Evolutionary conservation across 2,329 filamentous ascomycete genomes (phyloP).

Genomic region (Hypoxylon sp.): DNA sequence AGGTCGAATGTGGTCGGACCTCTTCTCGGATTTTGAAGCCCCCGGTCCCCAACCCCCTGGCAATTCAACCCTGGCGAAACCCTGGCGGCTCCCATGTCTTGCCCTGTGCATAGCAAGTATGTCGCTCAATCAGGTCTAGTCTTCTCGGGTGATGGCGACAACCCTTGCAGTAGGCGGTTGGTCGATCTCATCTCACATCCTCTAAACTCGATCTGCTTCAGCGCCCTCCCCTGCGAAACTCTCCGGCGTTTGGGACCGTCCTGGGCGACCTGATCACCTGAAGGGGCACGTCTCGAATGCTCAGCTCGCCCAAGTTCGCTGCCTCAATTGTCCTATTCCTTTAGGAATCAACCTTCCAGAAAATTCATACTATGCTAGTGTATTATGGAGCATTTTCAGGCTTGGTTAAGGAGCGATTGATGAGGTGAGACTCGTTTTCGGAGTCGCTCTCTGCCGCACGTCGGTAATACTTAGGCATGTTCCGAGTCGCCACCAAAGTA

Average conservation of each 20-base stretch:
- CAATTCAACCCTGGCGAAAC: conserved; percentile 10
- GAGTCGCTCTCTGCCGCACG: conserved; percentile 30
- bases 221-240: conserved; percentile 49
- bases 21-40: conserved; percentile 13
- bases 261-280: conserved; percentile 40
- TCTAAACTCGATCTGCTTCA: conserved; percentile 49
- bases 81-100: conserved; percentile 23
- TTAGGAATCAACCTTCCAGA: conserved; percentile 5
- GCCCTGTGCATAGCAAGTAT: conserved; percentile 26
- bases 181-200: conserved; percentile 42
- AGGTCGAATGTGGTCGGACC: conserved; percentile 34
- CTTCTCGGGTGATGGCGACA: conserved; percentile 36
- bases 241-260: conserved; percentile 46
- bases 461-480: conserved; percentile 23
- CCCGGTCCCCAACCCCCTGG: conserved; percentile 10
- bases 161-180: conserved; percentile 29
- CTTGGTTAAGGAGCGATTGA: conserved; percentile 13
- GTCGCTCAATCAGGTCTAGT: conserved; percentile 34
- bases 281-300: conserved; percentile 41
- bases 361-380: conserved; percentile 4
- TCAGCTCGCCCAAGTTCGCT: conserved; percentile 17
- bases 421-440: conserved; percentile 25
- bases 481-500: conserved; percentile 23
- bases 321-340: conserved; percentile 23
- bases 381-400: conserved; percentile 4